Evolutionary conservation across 306 rosid genomes (phyloP), one percentile per base, ranked within the genome.

Genomic region (Pyrus betulifolia): DNA sequence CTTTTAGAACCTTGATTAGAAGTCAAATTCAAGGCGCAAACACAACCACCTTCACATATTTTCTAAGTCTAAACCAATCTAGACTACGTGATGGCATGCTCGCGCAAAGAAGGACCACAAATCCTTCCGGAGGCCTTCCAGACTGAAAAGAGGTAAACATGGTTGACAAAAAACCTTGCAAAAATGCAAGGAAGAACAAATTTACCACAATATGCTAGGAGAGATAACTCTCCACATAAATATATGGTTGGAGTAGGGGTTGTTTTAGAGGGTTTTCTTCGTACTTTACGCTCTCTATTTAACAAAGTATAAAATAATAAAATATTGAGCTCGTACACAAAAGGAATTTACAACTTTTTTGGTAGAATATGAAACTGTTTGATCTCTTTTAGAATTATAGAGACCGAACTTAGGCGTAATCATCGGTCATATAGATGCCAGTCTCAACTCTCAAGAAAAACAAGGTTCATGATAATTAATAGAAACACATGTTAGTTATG

Each of bases 401-500:
- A 49, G 18, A 13, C 3, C 1, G 22, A 55, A 57, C 66, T 33
- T 25, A 27, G 66, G 80, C 74, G 78, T 65, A 27, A 49, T 70
- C 79, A 77, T 74, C 60, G 70, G 81, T 76, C 69, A 79, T 18
- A 61, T 51, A 33, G 58, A 58, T 51, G 28, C 55, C 66, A 75
- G 51, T 61, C 28, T 46, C 66, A 52, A 70, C 49, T 35, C 49
- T 23, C 33, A 65, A 35, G 44, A 8, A 31, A 75, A 71, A 49
- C 22, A 69, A 61, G 68, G 40, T 82, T 49, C 67, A 11, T 68
- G 21, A 68, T 12, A 40, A 38, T 25, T n/a, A 23, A 45, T 38
- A 11, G 33, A 38, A 42, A 73, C 62, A 28, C 75, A 35, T 76
- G 86, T 83, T 77, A 65, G 79, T 83, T 72, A 86, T 82, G 76